Base-by-base conservation (phyloP, 2,329 filamentous ascomycete species). In the Lasiodiplodia theobromae region DNA sequence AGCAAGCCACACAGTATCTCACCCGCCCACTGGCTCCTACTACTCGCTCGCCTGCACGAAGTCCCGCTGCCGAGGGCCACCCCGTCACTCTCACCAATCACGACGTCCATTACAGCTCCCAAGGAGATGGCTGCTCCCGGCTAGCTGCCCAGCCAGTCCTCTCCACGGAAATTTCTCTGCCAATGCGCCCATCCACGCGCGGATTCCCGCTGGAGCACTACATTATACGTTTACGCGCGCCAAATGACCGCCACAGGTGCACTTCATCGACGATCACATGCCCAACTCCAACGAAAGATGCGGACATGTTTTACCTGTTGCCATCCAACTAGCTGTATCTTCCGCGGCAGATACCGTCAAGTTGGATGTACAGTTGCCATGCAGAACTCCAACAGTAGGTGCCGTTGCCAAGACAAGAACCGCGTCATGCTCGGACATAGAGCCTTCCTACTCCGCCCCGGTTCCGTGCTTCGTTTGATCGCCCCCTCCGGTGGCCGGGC, bases 401-500 rank as follows among this genome's bases (percentile, higher is more conserved):
- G 60, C 51, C 12, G 21, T 31, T 52, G 47, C 60, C 60, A 64
- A 52, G 60, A 28, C 31, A 25, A 38, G 38, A 53, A 38, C 47
- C 60, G 47, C 28, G 47, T 64, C 60, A 64, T 64, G 60, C 23
- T 14, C 60, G 60, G 44, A 64, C 25, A 38, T 64, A 37, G n/a
- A 34, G 47, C 31, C 31, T 38, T 31, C 10, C 37, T 23, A 12
- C 40, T 38, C 60, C 47, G 60, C 60, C 51, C n/a, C 10, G 47
- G 44, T n/a, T 31, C 60, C 31, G 47, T 64, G 60, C 47, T 40
- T 47, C 16, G 60, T 64, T 64, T 64, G 60, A 64, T 64, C 60
- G 44, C 23, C 60, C 25, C 37, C 60, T 38, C 44, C 47, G 28
- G 44, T 52, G 8, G 60, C 44, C n/a, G 25, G 21, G 44, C 18